Conservation (phyloP, 768 basidiomycete genomes). For the Chalciporus chontae region DNA sequence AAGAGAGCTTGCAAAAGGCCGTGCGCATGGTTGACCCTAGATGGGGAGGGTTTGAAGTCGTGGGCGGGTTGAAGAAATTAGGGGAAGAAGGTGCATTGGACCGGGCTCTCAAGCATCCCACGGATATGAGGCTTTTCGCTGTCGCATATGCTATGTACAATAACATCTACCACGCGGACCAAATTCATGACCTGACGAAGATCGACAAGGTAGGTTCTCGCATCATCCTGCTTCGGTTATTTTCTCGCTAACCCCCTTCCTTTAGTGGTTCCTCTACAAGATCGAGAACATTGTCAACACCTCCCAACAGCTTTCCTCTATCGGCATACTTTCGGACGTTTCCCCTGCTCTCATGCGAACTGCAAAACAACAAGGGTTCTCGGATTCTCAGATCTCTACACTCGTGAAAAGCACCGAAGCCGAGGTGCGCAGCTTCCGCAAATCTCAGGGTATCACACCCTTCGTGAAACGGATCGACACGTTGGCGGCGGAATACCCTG, state of each 20-base stretch:
- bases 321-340: conserved; percentile 65
- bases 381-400: conserved; percentile 88
- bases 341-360: conserved; percentile 75
- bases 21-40: conserved; percentile 96
- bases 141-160: conserved; percentile 98
- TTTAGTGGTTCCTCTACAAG: conserved; percentile 96
- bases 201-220: conserved; percentile 76
- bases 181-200: conserved; percentile 90
- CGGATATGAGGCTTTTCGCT: conserved; percentile 94
- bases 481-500: conserved; percentile 96
- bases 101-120: conserved; percentile 73
- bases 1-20: conserved; percentile 97
- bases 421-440: conserved; percentile 78
- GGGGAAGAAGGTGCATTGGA: conserved; percentile 67
- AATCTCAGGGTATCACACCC: conserved; percentile 84
- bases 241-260: neutral
- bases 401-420: conserved; percentile 73
- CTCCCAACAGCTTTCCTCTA: conserved; percentile 67
- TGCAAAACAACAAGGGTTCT: conserved; percentile 94
- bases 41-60: conserved; percentile 97
- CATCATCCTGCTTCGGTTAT: neutral
- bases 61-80: conserved; percentile 81
- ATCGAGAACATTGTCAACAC: conserved; percentile 97
- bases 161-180: conserved; percentile 85
- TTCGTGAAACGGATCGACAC: conserved; percentile 99